phyloP scores from a whole-genome alignment of 2,329 filamentous ascomycete species.

The Calonectria pteridis region DNA sequence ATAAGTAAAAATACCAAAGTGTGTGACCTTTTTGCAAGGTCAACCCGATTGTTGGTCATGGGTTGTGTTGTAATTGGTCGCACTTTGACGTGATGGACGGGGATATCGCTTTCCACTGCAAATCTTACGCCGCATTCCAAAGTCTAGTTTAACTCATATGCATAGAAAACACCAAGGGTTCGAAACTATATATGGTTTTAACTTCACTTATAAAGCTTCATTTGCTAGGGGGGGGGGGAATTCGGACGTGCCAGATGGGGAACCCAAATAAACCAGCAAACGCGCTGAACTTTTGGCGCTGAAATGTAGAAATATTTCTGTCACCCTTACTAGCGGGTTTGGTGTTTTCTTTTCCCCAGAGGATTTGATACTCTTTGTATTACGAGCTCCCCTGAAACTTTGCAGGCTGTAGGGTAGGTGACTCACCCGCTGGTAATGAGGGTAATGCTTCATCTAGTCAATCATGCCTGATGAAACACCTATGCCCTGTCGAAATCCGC shows the following conservation, averaged over 20 bases:
- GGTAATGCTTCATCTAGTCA: background rate
- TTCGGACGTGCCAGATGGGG: too few relatives aligned
- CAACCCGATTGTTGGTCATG: fast-evolving
- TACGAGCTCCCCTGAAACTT: too few relatives aligned
- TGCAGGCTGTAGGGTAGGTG: background rate
- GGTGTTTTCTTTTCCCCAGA: too few relatives aligned
- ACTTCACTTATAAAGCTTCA: background rate
- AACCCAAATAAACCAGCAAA: too few relatives aligned
- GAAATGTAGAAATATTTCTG: too few relatives aligned
- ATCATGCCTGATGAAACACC: background rate
- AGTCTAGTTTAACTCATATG: background rate
- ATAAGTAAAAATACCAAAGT: too few relatives aligned
- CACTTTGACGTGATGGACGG: background rate
- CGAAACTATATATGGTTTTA: background rate
- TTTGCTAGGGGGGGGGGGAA: too few relatives aligned
- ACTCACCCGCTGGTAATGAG: background rate
- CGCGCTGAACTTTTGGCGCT: too few relatives aligned
- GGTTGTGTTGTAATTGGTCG: background rate
- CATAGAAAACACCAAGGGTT: background rate
- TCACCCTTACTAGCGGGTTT: too few relatives aligned
- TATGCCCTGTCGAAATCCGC: background rate
- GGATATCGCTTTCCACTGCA: background rate
- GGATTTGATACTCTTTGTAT: background rate
- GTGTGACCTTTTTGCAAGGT: too few relatives aligned
- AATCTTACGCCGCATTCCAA: fast-evolving